These are phyloP conservation scores for Ehretia macrophylla DNA, from an alignment of 257 asterid genomes.

Conservation along the genomic window DNA sequence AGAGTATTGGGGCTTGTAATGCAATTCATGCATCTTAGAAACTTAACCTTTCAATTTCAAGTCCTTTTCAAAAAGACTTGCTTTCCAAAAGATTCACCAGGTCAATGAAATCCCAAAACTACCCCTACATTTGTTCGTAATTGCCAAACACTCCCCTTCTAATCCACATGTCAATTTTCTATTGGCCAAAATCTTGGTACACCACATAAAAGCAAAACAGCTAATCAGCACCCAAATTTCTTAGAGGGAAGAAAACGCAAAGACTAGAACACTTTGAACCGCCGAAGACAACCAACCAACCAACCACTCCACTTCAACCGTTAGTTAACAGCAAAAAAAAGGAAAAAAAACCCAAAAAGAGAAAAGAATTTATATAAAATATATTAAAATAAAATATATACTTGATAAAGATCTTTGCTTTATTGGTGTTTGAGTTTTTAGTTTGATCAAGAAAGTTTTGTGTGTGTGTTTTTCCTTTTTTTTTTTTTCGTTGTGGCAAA, in stretches of 20 bases:
- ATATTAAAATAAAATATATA: background rate
- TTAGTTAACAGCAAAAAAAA: constrained; percentile 50
- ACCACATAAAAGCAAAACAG: constrained; percentile 20
- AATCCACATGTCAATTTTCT: background rate
- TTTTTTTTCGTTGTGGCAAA: background rate
- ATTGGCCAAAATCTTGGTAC: background rate
- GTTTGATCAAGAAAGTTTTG: constrained; percentile 22
- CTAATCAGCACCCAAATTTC: constrained; percentile 32
- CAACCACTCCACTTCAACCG: constrained; percentile 48
- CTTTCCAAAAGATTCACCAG: no score
- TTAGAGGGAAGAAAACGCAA: constrained; percentile 38
- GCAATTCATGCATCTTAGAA: no score
- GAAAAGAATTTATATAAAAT: constrained; percentile 17
- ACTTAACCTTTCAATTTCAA: no score
- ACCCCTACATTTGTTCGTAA: background rate
- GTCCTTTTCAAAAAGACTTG: no score
- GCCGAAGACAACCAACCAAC: constrained; percentile 49
- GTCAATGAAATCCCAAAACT: background rate
- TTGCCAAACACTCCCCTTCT: background rate
- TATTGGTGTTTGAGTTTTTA: background rate
- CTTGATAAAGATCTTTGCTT: constrained; percentile 5
- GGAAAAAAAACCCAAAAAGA: background rate
- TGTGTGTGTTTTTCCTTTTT: background rate
- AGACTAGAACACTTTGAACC: constrained; percentile 52
- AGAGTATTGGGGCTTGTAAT: no score